Conservation (phyloP, 2,329 filamentous ascomycete species). For the Fusarium bulbicola region DNA sequence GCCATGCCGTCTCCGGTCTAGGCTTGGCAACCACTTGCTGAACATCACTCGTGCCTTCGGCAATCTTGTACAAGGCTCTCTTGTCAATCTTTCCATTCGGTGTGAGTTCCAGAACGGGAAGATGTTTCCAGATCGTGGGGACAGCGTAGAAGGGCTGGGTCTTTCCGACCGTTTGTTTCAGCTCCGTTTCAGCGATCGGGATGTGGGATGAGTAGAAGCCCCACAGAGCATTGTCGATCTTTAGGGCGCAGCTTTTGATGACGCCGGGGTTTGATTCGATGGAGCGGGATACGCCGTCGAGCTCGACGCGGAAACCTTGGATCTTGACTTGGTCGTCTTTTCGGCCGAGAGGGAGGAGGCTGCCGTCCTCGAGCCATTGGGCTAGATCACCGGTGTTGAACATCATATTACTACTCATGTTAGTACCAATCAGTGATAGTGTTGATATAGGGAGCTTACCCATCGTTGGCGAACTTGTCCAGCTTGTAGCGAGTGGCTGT, state of each 20-base stretch:
- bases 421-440: fast-evolving
- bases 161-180: slow-evolving; percentile 1
- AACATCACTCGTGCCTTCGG: background rate
- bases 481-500: slow-evolving; percentile 16
- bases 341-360: slow-evolving; percentile 25
- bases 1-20: slow-evolving; percentile 1
- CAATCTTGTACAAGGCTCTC: slow-evolving; percentile 4
- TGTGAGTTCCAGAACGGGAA: slow-evolving; percentile 18
- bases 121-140: slow-evolving; percentile 17
- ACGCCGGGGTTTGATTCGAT: slow-evolving; percentile 5
- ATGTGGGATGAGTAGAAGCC: slow-evolving; percentile 19
- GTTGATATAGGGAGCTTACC: background rate
- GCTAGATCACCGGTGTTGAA: slow-evolving; percentile 31
- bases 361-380: slow-evolving; percentile 23
- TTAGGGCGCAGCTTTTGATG: slow-evolving; percentile 14
- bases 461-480: slow-evolving; percentile 38
- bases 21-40: background rate
- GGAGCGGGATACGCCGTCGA: slow-evolving; percentile 11
- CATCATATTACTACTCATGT: slow-evolving; percentile 46
- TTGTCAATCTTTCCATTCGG: slow-evolving; percentile 31
- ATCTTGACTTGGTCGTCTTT: slow-evolving; percentile 34
- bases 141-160: slow-evolving; percentile 27
- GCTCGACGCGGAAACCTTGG: slow-evolving; percentile 21
- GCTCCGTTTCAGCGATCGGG: slow-evolving; percentile 10
- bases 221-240: slow-evolving; percentile 13